phyloP scores from a whole-genome alignment of 2,329 filamentous ascomycete species.

The Torrubiellomyces zombiae region DNA sequence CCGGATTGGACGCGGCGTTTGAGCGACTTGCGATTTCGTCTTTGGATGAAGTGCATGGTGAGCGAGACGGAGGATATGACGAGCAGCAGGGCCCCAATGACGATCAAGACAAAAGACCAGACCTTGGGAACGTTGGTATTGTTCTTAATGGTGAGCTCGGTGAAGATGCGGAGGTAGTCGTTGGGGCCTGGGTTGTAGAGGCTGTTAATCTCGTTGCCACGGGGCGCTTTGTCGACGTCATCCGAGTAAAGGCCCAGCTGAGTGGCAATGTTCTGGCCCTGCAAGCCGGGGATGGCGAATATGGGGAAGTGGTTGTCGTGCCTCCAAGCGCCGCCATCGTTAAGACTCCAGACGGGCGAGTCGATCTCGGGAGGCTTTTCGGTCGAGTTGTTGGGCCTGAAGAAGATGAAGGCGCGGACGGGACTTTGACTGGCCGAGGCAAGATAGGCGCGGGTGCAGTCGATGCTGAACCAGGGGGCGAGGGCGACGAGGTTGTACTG shows the following conservation, averaged over 20 bases:
- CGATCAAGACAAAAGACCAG: constrained; percentile 63
- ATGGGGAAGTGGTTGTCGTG: constrained; percentile 57
- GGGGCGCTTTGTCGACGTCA: constrained; percentile 45
- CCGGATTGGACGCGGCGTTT: constrained; percentile 56
- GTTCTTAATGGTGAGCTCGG: constrained; percentile 30
- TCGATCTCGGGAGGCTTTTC: constrained; percentile 47
- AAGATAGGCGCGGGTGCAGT: constrained; percentile 62
- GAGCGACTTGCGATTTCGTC: constrained; percentile 49
- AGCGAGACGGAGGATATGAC: constrained; percentile 52
- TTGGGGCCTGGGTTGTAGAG: constrained; percentile 36
- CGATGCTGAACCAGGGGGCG: constrained; percentile 66
- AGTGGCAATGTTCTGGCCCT: constrained; percentile 52
- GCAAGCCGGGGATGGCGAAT: constrained; percentile 58
- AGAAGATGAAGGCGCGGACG: constrained; percentile 48
- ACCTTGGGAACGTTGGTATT: constrained; percentile 46
- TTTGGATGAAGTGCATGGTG: constrained; percentile 63
- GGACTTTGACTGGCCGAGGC: constrained; percentile 38
- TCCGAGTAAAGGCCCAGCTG: constrained; percentile 65
- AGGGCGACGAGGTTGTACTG: constrained; percentile 65
- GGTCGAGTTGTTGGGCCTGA: constrained; percentile 37
- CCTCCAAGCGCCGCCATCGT: constrained; percentile 58
- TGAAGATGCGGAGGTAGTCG: constrained; percentile 46
- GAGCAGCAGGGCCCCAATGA: constrained; percentile 52
- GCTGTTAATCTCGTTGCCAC: constrained; percentile 36
- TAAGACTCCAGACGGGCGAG: constrained; percentile 52